Percentiles rank a stretch among this genome's conserved stretches.
Conservation (phyloP, 1,139 yeast species). For the Suhomyces wounanorum region DNA sequence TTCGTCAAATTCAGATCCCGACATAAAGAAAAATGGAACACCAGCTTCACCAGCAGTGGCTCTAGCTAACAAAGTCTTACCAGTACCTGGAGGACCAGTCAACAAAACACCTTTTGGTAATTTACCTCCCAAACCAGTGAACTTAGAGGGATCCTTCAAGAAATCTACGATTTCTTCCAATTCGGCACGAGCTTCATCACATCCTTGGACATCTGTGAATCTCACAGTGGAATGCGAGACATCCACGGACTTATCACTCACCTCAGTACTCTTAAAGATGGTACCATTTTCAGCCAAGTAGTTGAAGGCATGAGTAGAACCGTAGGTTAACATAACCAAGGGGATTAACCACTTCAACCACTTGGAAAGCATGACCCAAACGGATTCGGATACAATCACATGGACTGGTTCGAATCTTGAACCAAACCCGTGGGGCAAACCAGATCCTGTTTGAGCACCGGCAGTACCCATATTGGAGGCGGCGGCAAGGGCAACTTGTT, state of each 20-base stretch:
- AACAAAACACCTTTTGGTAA: slow-evolving; percentile 94
- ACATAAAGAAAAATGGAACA: slow-evolving; percentile 97
- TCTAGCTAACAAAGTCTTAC: slow-evolving; percentile 94
- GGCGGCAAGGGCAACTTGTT: slow-evolving; percentile 46
- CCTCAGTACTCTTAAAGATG: slow-evolving; percentile 73
- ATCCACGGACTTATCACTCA: slow-evolving; percentile 76
- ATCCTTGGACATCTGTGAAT: slow-evolving; percentile 94
- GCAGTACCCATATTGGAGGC: slow-evolving; percentile 20
- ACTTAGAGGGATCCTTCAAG: slow-evolving; percentile 91
- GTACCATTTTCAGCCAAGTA: slow-evolving; percentile 85
- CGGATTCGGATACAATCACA: slow-evolving; percentile 85
- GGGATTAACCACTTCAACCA: slow-evolving; percentile 93
- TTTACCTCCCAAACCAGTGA: slow-evolving; percentile 95
- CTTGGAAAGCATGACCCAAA: slow-evolving; percentile 72
- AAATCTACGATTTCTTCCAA: slow-evolving; percentile 96
- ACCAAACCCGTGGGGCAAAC: slow-evolving; percentile 44
- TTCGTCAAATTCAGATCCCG: slow-evolving; percentile 98
- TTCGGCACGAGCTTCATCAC: slow-evolving; percentile 97
- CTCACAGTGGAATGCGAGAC: slow-evolving; percentile 84
- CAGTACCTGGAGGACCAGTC: slow-evolving; percentile 99
- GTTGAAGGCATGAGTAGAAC: slow-evolving; percentile 73
- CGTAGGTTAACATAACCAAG: slow-evolving; percentile 69
- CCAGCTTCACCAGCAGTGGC: slow-evolving; percentile 99
- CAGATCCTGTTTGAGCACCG: slow-evolving; percentile 25
- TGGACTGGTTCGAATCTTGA: slow-evolving; percentile 77